phyloP scores from a whole-genome alignment of 164 flowering plant genomes.

The Piper betle region DNA sequence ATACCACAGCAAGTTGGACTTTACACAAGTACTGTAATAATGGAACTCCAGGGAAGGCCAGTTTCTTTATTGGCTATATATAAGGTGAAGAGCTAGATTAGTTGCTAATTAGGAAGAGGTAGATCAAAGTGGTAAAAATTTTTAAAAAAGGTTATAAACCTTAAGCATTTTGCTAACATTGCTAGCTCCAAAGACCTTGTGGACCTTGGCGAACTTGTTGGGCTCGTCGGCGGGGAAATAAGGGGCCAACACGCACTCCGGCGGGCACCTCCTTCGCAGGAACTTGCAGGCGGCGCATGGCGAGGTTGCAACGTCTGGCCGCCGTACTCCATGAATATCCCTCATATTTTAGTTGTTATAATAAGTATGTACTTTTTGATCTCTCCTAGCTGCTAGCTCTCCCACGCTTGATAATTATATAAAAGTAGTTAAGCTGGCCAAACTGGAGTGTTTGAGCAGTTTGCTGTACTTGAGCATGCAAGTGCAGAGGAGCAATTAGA shows the following conservation, averaged over 20 bases:
- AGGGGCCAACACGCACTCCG: slow-evolving; percentile 78
- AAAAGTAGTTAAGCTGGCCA: too few species aligned
- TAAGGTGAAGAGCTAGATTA: neutral
- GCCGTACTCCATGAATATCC: neutral
- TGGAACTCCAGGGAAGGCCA: too few species aligned
- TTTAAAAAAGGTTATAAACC: too few species aligned
- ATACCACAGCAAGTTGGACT: too few species aligned
- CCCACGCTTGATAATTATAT: neutral
- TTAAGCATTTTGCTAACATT: slow-evolving; percentile 89
- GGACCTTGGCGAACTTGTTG: slow-evolving; percentile 32
- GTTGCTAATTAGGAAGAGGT: neutral
- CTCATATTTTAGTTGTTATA: neutral
- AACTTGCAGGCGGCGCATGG: slow-evolving; percentile 96
- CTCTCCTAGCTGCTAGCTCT: neutral
- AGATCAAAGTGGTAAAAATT: too few species aligned
- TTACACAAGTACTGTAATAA: too few species aligned
- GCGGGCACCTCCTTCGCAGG: slow-evolving; percentile 61
- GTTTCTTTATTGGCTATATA: too few species aligned
- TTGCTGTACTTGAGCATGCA: too few species aligned
- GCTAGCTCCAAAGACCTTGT: slow-evolving; percentile 71
- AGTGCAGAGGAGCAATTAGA: too few species aligned
- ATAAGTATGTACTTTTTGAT: too few species aligned
- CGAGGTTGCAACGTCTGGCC: slow-evolving; percentile 20
- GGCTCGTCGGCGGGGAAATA: slow-evolving; percentile 87
- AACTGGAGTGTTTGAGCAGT: too few species aligned